phyloP scores from a whole-genome alignment of 805 yeast species.

The Candida lessepsii region DNA sequence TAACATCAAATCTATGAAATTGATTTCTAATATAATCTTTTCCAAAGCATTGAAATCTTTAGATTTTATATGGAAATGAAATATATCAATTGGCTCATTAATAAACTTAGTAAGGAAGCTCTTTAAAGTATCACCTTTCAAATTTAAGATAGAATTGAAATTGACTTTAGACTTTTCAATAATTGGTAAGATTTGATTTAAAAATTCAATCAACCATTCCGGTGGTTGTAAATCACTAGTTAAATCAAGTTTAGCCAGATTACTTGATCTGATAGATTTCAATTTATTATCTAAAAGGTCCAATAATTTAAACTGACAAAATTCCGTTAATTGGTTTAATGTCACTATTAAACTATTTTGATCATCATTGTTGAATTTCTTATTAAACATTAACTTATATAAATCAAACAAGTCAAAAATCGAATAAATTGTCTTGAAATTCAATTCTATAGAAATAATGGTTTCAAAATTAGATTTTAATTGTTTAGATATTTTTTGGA shows the following conservation, averaged over 20 bases:
- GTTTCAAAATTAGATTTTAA: slow-evolving; percentile 66
- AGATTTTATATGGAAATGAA: slow-evolving; percentile 31
- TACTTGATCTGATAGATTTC: slow-evolving; percentile 32
- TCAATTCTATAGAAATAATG: slow-evolving; percentile 61
- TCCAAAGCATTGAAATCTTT: slow-evolving; percentile 31
- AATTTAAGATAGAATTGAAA: slow-evolving; percentile 40
- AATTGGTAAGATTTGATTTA: slow-evolving; percentile 57
- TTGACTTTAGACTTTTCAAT: slow-evolving; percentile 40
- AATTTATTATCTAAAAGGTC: slow-evolving; percentile 28
- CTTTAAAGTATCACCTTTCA: slow-evolving; percentile 33
- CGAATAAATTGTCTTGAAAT: slow-evolving; percentile 53
- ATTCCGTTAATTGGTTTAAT: slow-evolving; percentile 23
- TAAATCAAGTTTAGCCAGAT: slow-evolving; percentile 39
- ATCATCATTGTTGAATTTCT: slow-evolving; percentile 27
- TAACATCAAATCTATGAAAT: slow-evolving; percentile 58
- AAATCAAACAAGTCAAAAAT: slow-evolving; percentile 63
- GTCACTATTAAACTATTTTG: slow-evolving; percentile 19
- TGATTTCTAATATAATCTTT: slow-evolving; percentile 48
- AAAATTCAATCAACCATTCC: slow-evolving; percentile 74
- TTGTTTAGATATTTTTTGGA: slow-evolving; percentile 58
- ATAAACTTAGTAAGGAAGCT: slow-evolving; percentile 43
- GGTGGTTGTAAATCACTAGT: slow-evolving; percentile 72
- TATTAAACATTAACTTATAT: slow-evolving; percentile 66
- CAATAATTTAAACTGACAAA: slow-evolving; percentile 27
- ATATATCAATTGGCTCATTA: slow-evolving; percentile 44